phyloP scores from a whole-genome alignment of 2,329 filamentous ascomycete species.

The Capronia coronata region DNA sequence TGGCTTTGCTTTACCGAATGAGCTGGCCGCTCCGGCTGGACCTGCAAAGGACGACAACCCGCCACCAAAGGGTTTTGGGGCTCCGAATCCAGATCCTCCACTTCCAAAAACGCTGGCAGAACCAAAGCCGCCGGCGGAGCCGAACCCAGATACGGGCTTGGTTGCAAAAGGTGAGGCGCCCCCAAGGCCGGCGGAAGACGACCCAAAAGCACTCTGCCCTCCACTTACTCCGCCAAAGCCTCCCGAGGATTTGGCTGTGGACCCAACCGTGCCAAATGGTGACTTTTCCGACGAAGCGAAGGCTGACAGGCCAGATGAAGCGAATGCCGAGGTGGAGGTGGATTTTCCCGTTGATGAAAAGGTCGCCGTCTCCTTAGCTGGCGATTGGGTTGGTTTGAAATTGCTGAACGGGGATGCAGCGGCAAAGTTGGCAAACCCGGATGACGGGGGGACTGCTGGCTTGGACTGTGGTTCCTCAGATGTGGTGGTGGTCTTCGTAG shows the following conservation, averaged over 20 bases:
- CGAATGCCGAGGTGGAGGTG: constrained; percentile 59
- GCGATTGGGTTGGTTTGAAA: constrained; percentile 32
- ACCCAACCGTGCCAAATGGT: constrained; percentile 51
- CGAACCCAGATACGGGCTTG: constrained; percentile 36
- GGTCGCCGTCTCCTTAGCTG: constrained; percentile 27
- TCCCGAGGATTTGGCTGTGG: constrained; percentile 37
- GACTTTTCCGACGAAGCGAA: constrained; percentile 57
- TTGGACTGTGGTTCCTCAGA: constrained; percentile 3
- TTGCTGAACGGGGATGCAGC: constrained; percentile 40
- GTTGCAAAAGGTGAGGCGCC: constrained; percentile 31
- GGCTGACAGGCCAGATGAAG: constrained; percentile 61
- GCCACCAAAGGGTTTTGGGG: constrained; percentile 33
- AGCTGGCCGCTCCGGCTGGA: constrained; percentile 44
- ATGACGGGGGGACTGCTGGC: constrained; percentile 14
- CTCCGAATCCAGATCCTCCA: constrained; percentile 30
- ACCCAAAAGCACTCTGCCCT: constrained; percentile 2
- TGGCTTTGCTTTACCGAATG: constrained; percentile 45
- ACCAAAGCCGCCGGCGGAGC: constrained; percentile 32
- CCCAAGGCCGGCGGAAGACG: constrained; percentile 22
- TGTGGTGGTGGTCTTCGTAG: not conserved
- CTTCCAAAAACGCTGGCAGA: constrained; percentile 36
- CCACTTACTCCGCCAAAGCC: constrained; percentile 15
- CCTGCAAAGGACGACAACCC: constrained; percentile 65
- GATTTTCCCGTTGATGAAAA: constrained; percentile 28
- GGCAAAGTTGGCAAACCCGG: constrained; percentile 41